Conservation (phyloP, 2,329 filamentous ascomycete genomes). For the Acephala macrosclerotiorum region DNA sequence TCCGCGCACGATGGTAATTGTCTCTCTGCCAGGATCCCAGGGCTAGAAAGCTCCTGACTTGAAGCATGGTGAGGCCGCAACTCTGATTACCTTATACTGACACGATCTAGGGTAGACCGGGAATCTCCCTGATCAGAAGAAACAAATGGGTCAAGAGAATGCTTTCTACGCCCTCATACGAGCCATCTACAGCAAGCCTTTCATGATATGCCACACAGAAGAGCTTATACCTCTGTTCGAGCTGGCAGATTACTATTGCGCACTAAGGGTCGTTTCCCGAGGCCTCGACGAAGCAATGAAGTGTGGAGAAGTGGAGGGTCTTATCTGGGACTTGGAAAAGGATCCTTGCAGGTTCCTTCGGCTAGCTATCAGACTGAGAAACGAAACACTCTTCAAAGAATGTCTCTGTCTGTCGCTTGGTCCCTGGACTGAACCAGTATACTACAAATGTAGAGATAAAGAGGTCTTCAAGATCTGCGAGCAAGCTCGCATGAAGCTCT, state of each 20-base stretch:
- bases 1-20: neutral
- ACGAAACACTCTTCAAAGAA: neutral
- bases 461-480: neutral
- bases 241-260: slow-evolving; percentile 16
- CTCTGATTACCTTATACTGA: neutral
- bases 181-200: slow-evolving; percentile 9
- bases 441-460: neutral
- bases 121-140: neutral
- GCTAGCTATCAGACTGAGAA: neutral
- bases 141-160: neutral
- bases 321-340: neutral
- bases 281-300: slow-evolving; percentile 10
- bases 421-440: neutral
- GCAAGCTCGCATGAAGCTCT: neutral
- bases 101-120: neutral
- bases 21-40: too few relatives aligned
- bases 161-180: neutral
- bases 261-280: slow-evolving; percentile 12
- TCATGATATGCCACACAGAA: neutral
- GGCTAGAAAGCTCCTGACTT: too few relatives aligned
- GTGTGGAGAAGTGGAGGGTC: neutral
- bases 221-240: neutral
- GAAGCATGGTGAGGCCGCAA: too few relatives aligned
- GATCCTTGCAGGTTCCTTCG: neutral
- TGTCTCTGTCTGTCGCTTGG: neutral